These are phyloP conservation scores for Polygonum maritimum DNA, from an alignment of 148 eudicot species.

Conservation along the genomic window DNA sequence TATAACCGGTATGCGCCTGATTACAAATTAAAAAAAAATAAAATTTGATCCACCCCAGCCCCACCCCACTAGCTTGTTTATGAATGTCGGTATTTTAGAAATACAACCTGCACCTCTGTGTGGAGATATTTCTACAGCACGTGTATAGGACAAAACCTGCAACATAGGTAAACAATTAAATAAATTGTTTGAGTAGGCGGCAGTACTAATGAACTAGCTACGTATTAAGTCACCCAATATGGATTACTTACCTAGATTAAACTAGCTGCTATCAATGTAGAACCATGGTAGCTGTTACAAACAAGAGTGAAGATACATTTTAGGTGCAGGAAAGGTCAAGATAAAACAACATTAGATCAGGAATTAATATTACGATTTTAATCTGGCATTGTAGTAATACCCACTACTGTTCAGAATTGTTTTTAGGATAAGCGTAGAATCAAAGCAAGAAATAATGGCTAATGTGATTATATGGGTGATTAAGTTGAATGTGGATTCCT, in stretches of 20 bases:
- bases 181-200: too few species aligned
- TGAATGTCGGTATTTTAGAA: too few species aligned
- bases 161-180: too few species aligned
- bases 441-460: background rate
- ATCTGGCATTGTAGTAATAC: conserved; percentile 95
- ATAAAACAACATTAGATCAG: background rate
- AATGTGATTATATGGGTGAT: background rate
- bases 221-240: background rate
- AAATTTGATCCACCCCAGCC: too few species aligned
- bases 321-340: conserved; percentile 10
- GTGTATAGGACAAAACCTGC: too few species aligned
- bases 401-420: too few species aligned
- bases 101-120: too few species aligned
- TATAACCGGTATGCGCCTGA: too few species aligned
- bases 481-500: background rate
- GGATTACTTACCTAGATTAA: conserved; percentile 71
- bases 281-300: conserved; percentile 82
- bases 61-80: too few species aligned
- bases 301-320: conserved; percentile 11
- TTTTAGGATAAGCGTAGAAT: background rate
- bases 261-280: conserved; percentile 91
- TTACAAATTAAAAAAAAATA: too few species aligned
- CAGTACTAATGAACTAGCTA: too few species aligned
- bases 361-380: conserved; percentile 58
- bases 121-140: too few species aligned